Evolutionary conservation across 2,329 filamentous ascomycete species (phyloP), one percentile per base, ranked within the genome.

Genomic region (Karstenula rhodostoma): DNA sequence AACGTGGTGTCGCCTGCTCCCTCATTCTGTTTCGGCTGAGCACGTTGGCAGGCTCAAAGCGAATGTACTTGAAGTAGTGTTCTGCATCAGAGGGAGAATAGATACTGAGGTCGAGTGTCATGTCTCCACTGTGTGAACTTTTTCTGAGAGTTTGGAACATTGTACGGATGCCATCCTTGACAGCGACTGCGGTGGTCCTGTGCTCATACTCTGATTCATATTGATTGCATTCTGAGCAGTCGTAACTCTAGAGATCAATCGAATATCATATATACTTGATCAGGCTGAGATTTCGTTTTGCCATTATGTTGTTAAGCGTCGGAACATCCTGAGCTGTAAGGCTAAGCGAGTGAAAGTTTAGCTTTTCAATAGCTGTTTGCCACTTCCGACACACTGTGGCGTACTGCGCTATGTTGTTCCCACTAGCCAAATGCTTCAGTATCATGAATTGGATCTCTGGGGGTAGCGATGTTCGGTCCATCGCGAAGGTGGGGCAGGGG

Each of bases 71-170:
- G 40, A 60, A 47, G 25, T 8, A 60, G 46, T 59, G 60, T 40
- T 60, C 7, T 17, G 52, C 47, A 37, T 60, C 57, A 22, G 51
- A 54, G n/a, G 60, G 60, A 54, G 57, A 62, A 55, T 60, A 33
- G 19, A 62, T 29, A 37, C 57, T 60, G 48, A 62, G 53, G 40
- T 62, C 60, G n/a, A 62, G 57, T 25, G 53, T 57, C 37, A 60
- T n/a, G 46, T 55, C n/a, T 49, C 52, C 57, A 15, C 55, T 22
- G 17, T 17, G 15, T 43, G 33, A 8, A 32, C 46, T 32, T 53
- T 6, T 50, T 46, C 51, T 59, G 27, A 62, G 60, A 43, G 49
- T 29, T 25, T 42, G n/a, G 23, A 62, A 57, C n/a, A 59, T 5
- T 22, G 27, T 4, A 17, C 49, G 23, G 5, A 61, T 55, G 23